phyloP scores from a whole-genome alignment of 257 asterid species.

The Jaltomata sinuosa region DNA sequence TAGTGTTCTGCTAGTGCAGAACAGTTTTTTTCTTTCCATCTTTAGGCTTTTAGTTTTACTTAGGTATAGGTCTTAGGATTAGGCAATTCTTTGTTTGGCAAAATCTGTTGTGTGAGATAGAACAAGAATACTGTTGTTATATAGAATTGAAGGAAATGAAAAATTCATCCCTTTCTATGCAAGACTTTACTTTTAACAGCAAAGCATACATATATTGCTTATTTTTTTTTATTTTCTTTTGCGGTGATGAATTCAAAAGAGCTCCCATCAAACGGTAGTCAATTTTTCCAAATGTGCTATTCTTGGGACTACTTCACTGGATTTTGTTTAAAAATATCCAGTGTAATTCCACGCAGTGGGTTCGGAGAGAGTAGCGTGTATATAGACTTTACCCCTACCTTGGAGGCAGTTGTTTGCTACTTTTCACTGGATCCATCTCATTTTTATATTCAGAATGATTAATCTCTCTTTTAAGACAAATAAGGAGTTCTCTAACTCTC shows the following conservation, averaged over 20 bases:
- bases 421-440: neutral
- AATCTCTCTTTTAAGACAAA: neutral
- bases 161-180: neutral
- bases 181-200: neutral
- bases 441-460: neutral
- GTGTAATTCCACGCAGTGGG: too few relatives aligned
- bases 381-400: too few relatives aligned
- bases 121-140: neutral
- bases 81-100: neutral
- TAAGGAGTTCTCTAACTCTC: neutral
- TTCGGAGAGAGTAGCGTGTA: too few relatives aligned
- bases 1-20: neutral
- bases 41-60: conserved; percentile 7
- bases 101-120: neutral
- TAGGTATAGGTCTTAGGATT: conserved; percentile 18
- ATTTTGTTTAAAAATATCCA: too few relatives aligned
- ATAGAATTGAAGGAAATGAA: neutral
- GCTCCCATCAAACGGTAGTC: too few relatives aligned
- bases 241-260: neutral
- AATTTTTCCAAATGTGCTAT: too few relatives aligned
- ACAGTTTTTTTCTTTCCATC: neutral
- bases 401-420: too few relatives aligned
- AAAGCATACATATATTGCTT: neutral
- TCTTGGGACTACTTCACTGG: too few relatives aligned
- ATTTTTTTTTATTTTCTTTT: too few relatives aligned